Percentiles rank a stretch among this genome's conserved stretches.
Evolutionary conservation across 139 green algal genomes (phyloP).

Genomic region (Desmodesmus armatus): DNA sequence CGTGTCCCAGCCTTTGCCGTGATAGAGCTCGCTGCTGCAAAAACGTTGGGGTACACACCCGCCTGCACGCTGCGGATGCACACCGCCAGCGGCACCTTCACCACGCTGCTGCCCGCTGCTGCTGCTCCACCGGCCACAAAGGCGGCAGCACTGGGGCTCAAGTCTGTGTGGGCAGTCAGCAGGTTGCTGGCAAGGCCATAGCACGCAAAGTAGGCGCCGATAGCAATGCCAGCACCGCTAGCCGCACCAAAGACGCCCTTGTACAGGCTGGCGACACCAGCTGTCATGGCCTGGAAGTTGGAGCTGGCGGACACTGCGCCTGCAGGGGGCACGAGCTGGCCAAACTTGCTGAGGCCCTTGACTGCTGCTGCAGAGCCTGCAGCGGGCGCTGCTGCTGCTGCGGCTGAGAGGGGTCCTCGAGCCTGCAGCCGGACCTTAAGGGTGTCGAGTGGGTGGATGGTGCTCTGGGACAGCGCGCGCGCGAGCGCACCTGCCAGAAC

Average conservation of each 20-base stretch:
- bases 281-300: conserved; percentile 38
- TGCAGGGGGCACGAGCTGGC: conserved; percentile 69
- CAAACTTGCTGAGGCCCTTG: conserved; percentile 70
- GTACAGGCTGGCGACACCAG: conserved; percentile 76
- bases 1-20: conserved; percentile 65
- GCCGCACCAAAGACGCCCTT: conserved; percentile 90
- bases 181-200: conserved; percentile 84
- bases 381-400: neutral
- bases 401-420: neutral
- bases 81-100: conserved; percentile 88
- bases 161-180: conserved; percentile 60
- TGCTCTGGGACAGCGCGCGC: conserved; percentile 85
- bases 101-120: conserved; percentile 82
- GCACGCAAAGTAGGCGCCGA: conserved; percentile 96
- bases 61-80: conserved; percentile 90
- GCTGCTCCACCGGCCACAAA: conserved; percentile 84
- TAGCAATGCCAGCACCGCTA: conserved; percentile 91
- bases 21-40: conserved; percentile 71
- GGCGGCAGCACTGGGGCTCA: conserved; percentile 64
- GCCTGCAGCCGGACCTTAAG: conserved; percentile 90
- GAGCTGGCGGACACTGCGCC: neutral
- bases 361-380: neutral
- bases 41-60: conserved; percentile 82
- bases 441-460: conserved; percentile 95
- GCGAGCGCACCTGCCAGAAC: conserved; percentile 89